Evolutionary conservation across 2,329 filamentous ascomycete species (phyloP).

Genomic region (Graphilbum ipis-grandicollis): DNA sequence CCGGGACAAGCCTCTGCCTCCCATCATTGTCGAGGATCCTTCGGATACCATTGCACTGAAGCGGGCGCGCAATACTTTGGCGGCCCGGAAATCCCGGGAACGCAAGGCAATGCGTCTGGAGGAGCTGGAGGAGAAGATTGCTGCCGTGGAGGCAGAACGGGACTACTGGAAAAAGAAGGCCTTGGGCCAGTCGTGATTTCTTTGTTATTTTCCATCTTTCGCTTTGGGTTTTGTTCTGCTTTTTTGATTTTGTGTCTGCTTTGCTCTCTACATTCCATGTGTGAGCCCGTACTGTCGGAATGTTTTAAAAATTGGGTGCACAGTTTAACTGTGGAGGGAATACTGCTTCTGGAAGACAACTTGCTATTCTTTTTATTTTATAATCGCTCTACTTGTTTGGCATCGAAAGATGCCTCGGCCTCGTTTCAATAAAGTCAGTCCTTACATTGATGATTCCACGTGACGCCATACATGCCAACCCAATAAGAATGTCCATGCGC

Average conservation of each 20-base stretch:
- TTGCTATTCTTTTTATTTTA: too few species aligned
- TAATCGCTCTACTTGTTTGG: too few species aligned
- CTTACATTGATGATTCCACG: too few species aligned
- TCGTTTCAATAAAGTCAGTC: too few species aligned
- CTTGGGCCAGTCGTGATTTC: conserved; percentile 16
- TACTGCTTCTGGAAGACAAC: too few species aligned
- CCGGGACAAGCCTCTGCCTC: conserved; percentile 64
- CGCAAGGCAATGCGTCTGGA: conserved; percentile 66
- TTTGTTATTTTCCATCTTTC: conserved; percentile 5
- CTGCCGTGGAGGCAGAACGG: conserved; percentile 47
- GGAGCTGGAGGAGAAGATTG: conserved; percentile 56
- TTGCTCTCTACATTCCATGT: too few species aligned
- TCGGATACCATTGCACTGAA: conserved; percentile 67
- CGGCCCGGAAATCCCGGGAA: conserved; percentile 81
- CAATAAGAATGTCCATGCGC: too few species aligned
- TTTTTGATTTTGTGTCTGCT: background rate
- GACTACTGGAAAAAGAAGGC: conserved; percentile 48
- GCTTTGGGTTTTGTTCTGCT: background rate
- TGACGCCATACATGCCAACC: too few species aligned
- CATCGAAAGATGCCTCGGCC: too few species aligned
- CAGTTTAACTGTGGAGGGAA: too few species aligned
- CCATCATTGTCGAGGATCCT: conserved; percentile 60
- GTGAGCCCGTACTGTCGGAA: too few species aligned
- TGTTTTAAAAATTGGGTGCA: too few species aligned
- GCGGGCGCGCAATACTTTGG: conserved; percentile 83